Conservation (phyloP, 768 basidiomycete genomes). For the Amanita inopinata region DNA sequence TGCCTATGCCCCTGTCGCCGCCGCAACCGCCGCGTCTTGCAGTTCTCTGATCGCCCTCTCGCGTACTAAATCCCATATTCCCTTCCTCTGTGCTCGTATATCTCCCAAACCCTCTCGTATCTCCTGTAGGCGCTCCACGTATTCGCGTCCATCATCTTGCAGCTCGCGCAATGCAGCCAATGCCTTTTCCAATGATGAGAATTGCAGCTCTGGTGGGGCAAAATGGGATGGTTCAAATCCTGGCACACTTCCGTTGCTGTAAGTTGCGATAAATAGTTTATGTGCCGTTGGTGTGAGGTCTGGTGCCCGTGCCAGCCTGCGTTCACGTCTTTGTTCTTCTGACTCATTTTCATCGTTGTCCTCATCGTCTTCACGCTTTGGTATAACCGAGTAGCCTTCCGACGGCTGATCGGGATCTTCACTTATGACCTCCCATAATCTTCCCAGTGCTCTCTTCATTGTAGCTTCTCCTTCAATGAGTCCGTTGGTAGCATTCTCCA, state of each 20-base stretch:
- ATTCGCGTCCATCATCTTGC: constrained; percentile 81
- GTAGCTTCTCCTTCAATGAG: constrained; percentile 77
- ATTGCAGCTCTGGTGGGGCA: constrained; percentile 53
- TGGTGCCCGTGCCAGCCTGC: constrained; percentile 46
- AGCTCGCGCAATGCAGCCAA: constrained; percentile 66
- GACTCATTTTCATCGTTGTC: constrained; percentile 42
- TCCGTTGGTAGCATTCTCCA: constrained; percentile 74
- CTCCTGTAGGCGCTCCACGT: constrained; percentile 76
- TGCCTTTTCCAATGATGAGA: constrained; percentile 66
- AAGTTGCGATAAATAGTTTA: constrained; percentile 54
- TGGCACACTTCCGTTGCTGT: constrained; percentile 34
- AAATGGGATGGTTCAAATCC: constrained; percentile 56
- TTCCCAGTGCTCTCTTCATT: constrained; percentile 64
- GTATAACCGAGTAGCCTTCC: constrained; percentile 35
- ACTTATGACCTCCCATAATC: constrained; percentile 73
- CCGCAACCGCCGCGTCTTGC: constrained; percentile 49
- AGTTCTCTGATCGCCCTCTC: constrained; percentile 67
- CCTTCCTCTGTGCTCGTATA: constrained; percentile 57
- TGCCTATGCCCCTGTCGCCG: constrained; percentile 19
- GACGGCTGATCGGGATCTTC: constrained; percentile 47
- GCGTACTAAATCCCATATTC: constrained; percentile 70
- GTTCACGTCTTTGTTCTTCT: constrained; percentile 24
- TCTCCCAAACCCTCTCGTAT: constrained; percentile 76
- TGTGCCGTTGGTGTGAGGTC: constrained; percentile 57
- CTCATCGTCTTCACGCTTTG: constrained; percentile 62